Evolutionary conservation across 306 rosid genomes (phyloP).

Genomic region (Ammopiptanthus mongolicus): DNA sequence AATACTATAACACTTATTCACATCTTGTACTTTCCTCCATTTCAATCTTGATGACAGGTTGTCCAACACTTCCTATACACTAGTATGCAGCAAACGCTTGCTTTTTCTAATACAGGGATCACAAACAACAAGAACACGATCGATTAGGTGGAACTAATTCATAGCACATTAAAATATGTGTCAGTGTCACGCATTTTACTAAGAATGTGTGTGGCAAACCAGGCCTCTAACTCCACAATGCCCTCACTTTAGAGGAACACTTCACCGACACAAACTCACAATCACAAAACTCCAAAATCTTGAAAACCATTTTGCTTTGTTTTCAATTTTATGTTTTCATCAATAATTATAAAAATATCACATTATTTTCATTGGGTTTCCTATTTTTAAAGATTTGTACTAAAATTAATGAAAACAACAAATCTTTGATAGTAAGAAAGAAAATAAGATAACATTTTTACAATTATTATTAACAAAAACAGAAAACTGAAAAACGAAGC

Average conservation of each 20-base stretch:
- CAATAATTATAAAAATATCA: too few species aligned
- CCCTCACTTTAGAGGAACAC: constrained; percentile 1
- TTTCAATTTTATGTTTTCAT: too few species aligned
- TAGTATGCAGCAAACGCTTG: too few species aligned
- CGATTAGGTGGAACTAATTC: constrained; percentile 16
- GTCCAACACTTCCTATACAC: constrained; percentile 4
- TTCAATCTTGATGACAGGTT: background rate
- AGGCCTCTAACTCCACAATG: background rate
- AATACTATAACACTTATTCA: background rate
- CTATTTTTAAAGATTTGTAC: too few species aligned
- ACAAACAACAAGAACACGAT: background rate
- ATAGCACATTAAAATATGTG: background rate
- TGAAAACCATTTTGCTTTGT: too few species aligned
- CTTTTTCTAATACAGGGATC: too few species aligned
- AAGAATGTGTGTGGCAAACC: constrained; percentile 16
- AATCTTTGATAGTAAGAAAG: too few species aligned
- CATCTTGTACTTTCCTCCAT: background rate
- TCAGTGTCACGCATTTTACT: constrained; percentile 1
- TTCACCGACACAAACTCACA: constrained; percentile 25
- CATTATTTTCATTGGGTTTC: too few species aligned
- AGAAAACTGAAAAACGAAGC: too few species aligned
- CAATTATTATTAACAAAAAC: too few species aligned
- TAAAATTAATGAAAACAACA: too few species aligned
- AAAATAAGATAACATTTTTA: too few species aligned
- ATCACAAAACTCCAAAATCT: constrained; percentile 5